Conservation (phyloP, 2,329 filamentous ascomycete species). For the Cercospora janseana region DNA sequence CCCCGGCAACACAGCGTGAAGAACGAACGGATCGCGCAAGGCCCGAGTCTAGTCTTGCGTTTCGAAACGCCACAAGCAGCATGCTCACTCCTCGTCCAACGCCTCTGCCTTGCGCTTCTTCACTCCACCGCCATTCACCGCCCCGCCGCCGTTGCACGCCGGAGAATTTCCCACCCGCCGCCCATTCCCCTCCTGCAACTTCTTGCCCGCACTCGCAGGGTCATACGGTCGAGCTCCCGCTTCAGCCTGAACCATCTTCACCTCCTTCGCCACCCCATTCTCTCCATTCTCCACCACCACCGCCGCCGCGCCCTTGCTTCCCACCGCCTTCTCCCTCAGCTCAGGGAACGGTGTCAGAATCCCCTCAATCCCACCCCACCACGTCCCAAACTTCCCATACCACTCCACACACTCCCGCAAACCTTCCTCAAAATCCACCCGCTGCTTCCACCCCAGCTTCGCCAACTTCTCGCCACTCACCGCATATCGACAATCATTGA, state of each 20-base stretch:
- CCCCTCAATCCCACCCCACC: conserved; percentile 71
- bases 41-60: no score
- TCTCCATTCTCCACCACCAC: conserved; percentile 4
- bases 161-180: neutral
- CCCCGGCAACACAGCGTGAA: no score
- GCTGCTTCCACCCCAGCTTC: conserved; percentile 67
- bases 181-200: conserved; percentile 13
- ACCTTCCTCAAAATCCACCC: conserved; percentile 63
- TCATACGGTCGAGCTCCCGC: conserved; percentile 18
- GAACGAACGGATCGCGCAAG: no score
- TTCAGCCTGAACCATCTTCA: conserved; percentile 11
- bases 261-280: neutral
- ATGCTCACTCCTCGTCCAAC: conserved; percentile 22
- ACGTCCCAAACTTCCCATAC: conserved; percentile 65
- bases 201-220: conserved; percentile 7
- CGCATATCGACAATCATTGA: conserved; percentile 72
- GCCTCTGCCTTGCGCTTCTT: conserved; percentile 31
- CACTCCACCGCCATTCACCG: conserved; percentile 8
- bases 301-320: neutral
- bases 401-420: conserved; percentile 65
- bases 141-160: conserved; percentile 8
- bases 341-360: conserved; percentile 64
- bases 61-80: neutral
- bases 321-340: conserved; percentile 15
- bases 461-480: conserved; percentile 68